A percentile compares a stretch with the other conserved stretches of the same genome.
Conservation (phyloP, 352 stramenopile species). For the Phytophthora lateralis region DNA sequence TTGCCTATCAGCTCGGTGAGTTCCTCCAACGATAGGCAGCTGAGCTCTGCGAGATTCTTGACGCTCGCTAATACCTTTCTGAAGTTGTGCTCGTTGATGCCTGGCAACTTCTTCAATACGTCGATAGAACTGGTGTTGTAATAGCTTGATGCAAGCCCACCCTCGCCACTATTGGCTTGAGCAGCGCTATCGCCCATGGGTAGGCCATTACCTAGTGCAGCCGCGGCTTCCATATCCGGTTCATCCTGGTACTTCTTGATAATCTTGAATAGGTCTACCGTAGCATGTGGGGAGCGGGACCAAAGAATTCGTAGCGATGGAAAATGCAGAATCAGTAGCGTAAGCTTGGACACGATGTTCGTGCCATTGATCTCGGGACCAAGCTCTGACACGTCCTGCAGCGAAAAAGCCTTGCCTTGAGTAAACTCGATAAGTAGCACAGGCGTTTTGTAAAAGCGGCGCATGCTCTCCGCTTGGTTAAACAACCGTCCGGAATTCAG, state of each 20-base stretch:
- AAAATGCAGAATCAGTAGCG: constrained; percentile 94
- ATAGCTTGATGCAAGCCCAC: constrained; percentile 46
- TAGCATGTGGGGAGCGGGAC: constrained; percentile 93
- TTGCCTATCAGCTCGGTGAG: constrained; percentile 76
- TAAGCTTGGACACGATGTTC: constrained; percentile 96
- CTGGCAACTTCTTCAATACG: constrained; percentile 95
- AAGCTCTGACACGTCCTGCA: constrained; percentile 91
- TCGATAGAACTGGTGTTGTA: constrained; percentile 94
- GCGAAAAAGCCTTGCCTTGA: constrained; percentile 84
- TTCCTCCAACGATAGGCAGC: constrained; percentile 59
- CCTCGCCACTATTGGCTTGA: constrained; percentile 30
- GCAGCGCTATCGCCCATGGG: constrained; percentile 26
- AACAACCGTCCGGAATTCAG: constrained; percentile 96
- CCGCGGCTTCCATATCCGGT: constrained; percentile 77
- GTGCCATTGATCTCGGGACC: constrained; percentile 92
- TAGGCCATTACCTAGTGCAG: constrained; percentile 61
- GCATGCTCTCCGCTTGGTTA: constrained; percentile 92
- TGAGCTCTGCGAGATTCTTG: constrained; percentile 80
- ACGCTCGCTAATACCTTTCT: constrained; percentile 75
- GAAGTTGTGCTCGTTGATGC: constrained; percentile 95
- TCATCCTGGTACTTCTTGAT: constrained; percentile 87
- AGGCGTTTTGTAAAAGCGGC: constrained; percentile 84
- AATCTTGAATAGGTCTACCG: constrained; percentile 84
- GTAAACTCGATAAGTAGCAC: constrained; percentile 97
- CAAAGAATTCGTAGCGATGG: constrained; percentile 95